Evolutionary conservation across 31 red algal genomes (phyloP), one percentile per base, ranked within the genome.

Genomic region (Pterothamnion heteromorphum): DNA sequence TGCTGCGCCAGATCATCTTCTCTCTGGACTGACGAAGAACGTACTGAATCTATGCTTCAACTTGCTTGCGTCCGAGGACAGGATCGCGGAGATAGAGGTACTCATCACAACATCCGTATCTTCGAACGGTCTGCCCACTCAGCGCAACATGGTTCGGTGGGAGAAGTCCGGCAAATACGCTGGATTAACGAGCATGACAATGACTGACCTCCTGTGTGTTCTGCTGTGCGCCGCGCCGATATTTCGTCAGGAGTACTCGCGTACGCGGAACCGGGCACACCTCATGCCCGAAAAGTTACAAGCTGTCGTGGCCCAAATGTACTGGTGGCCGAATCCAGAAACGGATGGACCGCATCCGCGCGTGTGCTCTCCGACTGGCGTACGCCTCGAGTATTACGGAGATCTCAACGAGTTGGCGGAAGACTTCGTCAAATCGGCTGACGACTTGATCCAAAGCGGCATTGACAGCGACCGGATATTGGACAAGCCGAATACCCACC

Each of bases 41-140:
- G 35, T 37, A 1, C 82, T 86, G 30, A 86, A 86, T 27, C 2
- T 86, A 3, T 86, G 82, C 82, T 86, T 86, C 41, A 37, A 2
- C 9, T 36, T 3, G 9, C 36, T 86, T 36, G 34, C 2, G 30
- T 86, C 82, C 3, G 36, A 86, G 30, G 18, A 37, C 1, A 86
- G 41, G 41, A 36, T 31, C 3, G 41, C 24, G 31, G 35, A 37
- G 36, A 1, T 86, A 37, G 31, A 86, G 1, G 3, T 32, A 36
- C 27, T 24, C 1, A 37, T 86, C 30, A 24, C 36, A 28, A 32
- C 22, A 3, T 32, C 82, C 24, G 41, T 37, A 2, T 86, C 1
- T 23, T 23, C 3, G 36, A 86, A 86, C 26, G 27, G 18, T 28
- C 35, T 86, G 1, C 82, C 82, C 41, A 1, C 36, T 2, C 1